A percentile compares a stretch with the other conserved stretches of the same genome.
Conservation (phyloP, 164 flowering plant species). For the Protea cynaroides region DNA sequence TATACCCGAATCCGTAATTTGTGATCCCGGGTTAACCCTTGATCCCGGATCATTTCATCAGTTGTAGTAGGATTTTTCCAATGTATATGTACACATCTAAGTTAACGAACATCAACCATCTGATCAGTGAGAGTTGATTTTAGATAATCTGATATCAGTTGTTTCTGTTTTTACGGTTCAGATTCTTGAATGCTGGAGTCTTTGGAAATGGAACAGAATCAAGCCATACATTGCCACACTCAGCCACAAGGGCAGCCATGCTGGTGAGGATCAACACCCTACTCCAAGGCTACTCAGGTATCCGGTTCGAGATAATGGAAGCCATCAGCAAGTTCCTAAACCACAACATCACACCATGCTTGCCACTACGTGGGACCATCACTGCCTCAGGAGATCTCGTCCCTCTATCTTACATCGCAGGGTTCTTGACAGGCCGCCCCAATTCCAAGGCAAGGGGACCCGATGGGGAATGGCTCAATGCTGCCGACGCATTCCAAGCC, state of each 20-base stretch:
- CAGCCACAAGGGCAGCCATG: slow-evolving; percentile 64
- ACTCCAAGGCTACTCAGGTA: slow-evolving; percentile 70
- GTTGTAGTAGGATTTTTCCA: too few relatives aligned
- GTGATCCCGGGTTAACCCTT: background rate
- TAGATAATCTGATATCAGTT: too few relatives aligned
- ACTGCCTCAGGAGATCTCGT: slow-evolving; percentile 45
- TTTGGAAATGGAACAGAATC: slow-evolving; percentile 44
- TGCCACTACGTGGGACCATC: slow-evolving; percentile 38
- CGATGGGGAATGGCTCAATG: slow-evolving; percentile 21
- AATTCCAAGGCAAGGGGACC: slow-evolving; percentile 20
- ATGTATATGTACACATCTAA: too few relatives aligned
- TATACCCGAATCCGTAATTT: background rate
- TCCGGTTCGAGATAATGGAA: slow-evolving; percentile 61
- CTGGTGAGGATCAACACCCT: slow-evolving; percentile 59
- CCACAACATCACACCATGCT: slow-evolving; percentile 46
- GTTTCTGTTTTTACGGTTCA: slow-evolving; percentile 7
- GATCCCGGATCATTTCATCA: too few relatives aligned
- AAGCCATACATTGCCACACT: slow-evolving; percentile 39
- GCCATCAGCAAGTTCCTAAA: slow-evolving; percentile 50
- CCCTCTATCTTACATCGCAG: slow-evolving; percentile 41
- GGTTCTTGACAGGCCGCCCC: slow-evolving; percentile 29
- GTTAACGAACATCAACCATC: too few relatives aligned
- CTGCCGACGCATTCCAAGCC: slow-evolving; percentile 22
- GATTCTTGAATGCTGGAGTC: slow-evolving; percentile 65
- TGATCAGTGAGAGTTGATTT: too few relatives aligned